These are phyloP conservation scores for Thyridium curvatum DNA, from an alignment of 2,329 filamentous ascomycete genomes.

Conservation along the genomic window DNA sequence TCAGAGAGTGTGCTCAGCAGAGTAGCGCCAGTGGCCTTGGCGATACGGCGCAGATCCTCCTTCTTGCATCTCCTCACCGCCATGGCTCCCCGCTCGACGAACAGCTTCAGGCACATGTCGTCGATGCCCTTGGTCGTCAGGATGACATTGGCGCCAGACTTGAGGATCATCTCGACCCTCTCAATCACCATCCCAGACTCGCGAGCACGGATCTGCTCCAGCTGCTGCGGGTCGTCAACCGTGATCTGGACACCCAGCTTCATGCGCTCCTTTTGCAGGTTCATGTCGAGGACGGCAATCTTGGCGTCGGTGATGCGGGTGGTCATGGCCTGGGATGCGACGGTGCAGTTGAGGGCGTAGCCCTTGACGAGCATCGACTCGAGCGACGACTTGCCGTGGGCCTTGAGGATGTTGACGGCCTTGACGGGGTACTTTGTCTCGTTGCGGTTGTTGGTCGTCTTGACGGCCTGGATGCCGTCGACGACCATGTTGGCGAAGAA, in stretches of 20 bases:
- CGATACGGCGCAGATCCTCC: conserved; percentile 93
- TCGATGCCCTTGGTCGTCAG: conserved; percentile 98
- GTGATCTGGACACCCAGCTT: conserved; percentile 98
- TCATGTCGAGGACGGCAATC: conserved; percentile 96
- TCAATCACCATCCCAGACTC: conserved; percentile 93
- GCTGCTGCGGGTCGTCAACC: conserved; percentile 91
- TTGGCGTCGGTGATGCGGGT: conserved; percentile 89
- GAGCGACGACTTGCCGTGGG: conserved; percentile 84
- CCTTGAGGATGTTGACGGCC: conserved; percentile 97
- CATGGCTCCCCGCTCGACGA: conserved; percentile 93
- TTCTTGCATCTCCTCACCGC: conserved; percentile 96
- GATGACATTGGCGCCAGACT: conserved; percentile 92
- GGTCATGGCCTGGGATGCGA: conserved; percentile 96
- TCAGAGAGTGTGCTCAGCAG: conserved; percentile 91
- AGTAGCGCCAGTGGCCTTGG: conserved; percentile 90
- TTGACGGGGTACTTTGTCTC: conserved; percentile 98
- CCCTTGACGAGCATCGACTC: conserved; percentile 92
- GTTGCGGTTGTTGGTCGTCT: conserved; percentile 82
- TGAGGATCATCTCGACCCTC: conserved; percentile 93
- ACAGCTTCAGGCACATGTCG: conserved; percentile 88
- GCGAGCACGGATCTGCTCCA: conserved; percentile 92
- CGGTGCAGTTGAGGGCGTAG: conserved; percentile 97
- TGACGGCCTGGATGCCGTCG: conserved; percentile 91
- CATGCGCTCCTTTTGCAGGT: conserved; percentile 98
- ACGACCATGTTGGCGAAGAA: conserved; percentile 98